Evolutionary conservation across 2,329 filamentous ascomycete genomes (phyloP), one percentile per base, ranked within the genome.

Genomic region (Penicillium sp.): DNA sequence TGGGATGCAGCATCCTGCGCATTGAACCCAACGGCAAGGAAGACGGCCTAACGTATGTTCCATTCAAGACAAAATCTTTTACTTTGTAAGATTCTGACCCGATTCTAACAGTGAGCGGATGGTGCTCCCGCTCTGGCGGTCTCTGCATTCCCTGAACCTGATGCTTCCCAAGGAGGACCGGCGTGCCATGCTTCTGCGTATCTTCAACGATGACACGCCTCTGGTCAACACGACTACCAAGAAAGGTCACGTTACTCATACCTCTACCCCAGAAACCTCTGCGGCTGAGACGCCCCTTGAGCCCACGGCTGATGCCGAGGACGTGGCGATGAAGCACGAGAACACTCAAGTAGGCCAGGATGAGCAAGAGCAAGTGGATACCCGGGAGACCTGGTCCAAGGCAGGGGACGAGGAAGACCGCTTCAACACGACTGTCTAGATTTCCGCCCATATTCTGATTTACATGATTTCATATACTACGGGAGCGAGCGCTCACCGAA

Each of bases 151-250:
- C 14, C 76, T 97, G 43, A 98, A 98, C 65, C 79, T 98, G 38
- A 98, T 98, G 93, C 75, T 98, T 59, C 91, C 93, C 34, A 98
- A 98, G 73, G 93, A 98, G 65, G 93, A 98, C 52, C 81, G 93
- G 11, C 84, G 82, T 16, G 93, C 93, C 1, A 94, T 97, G 87
- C 72, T 97, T 54, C 74, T 97, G 49, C 78, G 93, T 15, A 75
- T 98, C 45, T 98, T 84, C 71, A 94, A 96, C 62, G 91, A 97
- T 55, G 84, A 84, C 18, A 84, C 86, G 0, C 87, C 87, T 3
- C 75, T 95, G 33, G 78, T 94, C 48, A 94, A 93, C 63, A 58
- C 57, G 11, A 66, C 64, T 4, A 44, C 54, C 20, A 27, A 38
- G 16, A 50, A 28, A 21, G 29, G 48, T 13, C 40, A 39, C 10